Conservation (phyloP, 2,329 filamentous ascomycete genomes). For the Stachybotrys echinatus region DNA sequence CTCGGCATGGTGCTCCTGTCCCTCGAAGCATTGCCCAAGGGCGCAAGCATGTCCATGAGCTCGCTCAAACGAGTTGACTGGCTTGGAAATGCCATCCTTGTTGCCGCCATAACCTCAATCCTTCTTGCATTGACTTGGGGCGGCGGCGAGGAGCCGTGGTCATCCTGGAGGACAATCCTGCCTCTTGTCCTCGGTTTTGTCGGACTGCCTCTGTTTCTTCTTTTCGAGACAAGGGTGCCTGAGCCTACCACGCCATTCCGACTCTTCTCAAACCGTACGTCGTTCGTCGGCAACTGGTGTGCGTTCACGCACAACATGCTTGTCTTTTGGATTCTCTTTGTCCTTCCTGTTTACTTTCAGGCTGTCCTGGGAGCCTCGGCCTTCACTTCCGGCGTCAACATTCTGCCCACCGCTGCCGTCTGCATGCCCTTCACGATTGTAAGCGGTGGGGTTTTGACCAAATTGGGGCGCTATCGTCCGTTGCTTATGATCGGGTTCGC, state of each 20-base stretch:
- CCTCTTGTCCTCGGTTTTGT: conserved; percentile 38
- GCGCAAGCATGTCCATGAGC: conserved; percentile 12
- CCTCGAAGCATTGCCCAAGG: conserved; percentile 17
- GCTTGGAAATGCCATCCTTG: conserved; percentile 33
- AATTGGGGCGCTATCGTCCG: conserved; percentile 22
- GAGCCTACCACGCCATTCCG: conserved; percentile 35
- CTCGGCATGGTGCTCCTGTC: conserved; percentile 14
- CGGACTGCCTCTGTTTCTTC: conserved; percentile 28
- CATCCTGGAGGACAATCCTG: conserved; percentile 37
- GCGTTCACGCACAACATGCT: conserved; percentile 14
- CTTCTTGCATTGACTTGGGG: conserved; percentile 49
- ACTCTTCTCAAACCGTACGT: conserved; percentile 40
- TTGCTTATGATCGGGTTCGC: conserved; percentile 28
- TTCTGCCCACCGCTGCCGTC: conserved; percentile 23
- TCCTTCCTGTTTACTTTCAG: conserved; percentile 44
- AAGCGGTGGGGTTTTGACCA: conserved; percentile 18
- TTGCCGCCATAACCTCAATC: conserved; percentile 29
- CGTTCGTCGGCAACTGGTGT: conserved; percentile 7
- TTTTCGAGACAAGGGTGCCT: conserved; percentile 21
- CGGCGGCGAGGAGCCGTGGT: conserved; percentile 44
- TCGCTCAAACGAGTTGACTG: conserved; percentile 29
- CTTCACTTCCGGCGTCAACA: conserved; percentile 20
- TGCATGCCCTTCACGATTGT: conserved; percentile 18
- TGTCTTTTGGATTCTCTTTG: conserved; percentile 32
- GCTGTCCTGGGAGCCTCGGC: conserved; percentile 28